A percentile compares a stretch with the other conserved stretches of the same genome.
Conservation (phyloP, 495 filamentous ascomycete species). For the Amorphotheca resinae region DNA sequence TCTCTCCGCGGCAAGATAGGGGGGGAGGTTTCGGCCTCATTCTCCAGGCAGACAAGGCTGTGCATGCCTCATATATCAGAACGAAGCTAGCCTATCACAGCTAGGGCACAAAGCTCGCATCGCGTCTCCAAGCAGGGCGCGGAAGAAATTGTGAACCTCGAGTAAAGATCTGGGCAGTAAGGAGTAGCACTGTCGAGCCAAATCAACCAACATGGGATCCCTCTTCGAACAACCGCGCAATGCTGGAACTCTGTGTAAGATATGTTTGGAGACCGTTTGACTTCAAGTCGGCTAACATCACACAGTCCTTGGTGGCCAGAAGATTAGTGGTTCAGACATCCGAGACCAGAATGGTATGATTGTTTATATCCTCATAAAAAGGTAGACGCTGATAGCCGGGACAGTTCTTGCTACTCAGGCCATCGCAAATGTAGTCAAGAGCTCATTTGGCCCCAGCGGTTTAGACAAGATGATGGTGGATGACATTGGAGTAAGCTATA, state of each 20-base stretch:
- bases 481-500: constrained; percentile 73
- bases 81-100: not conserved
- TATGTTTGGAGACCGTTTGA: not conserved
- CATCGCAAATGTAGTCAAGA: constrained; percentile 97
- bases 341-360: constrained; percentile 82
- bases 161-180: not conserved
- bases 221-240: constrained; percentile 85
- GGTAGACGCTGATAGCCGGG: constrained; percentile 20
- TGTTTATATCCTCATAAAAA: not conserved
- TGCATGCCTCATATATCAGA: not conserved
- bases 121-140: constrained; percentile 1
- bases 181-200: not conserved
- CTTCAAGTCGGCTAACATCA: constrained; percentile 8
- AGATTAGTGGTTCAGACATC: constrained; percentile 91
- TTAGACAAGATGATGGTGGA: constrained; percentile 99
- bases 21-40: not conserved
- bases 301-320: constrained; percentile 78
- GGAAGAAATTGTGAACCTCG: constrained; percentile 7
- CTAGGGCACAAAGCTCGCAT: not conserved
- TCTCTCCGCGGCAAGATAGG: too few species aligned
- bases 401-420: constrained; percentile 88
- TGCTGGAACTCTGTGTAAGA: constrained; percentile 69
- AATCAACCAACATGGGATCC: constrained; percentile 52
- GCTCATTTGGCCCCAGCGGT: constrained; percentile 92
- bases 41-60: not conserved